These are phyloP conservation scores for Magnaporthiopsis rhizophila DNA, from an alignment of 2,329 filamentous ascomycete genomes.

Conservation along the genomic window DNA sequence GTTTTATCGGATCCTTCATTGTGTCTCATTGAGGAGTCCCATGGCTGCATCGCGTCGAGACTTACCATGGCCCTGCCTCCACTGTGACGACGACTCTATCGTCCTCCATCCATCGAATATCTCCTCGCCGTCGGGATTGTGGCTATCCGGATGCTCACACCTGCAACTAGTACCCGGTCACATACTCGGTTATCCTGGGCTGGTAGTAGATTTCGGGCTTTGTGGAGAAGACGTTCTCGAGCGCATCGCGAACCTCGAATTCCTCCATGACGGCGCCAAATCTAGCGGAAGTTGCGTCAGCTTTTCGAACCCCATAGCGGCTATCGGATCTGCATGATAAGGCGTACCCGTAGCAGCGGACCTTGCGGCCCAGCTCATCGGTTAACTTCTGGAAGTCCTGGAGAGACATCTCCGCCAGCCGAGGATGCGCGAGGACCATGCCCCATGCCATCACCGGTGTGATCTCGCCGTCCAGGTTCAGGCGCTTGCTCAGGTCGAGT, in stretches of 20 bases:
- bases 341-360: conserved; percentile 85
- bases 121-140: not conserved
- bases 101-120: not conserved
- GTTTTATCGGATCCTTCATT: not conserved
- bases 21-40: not conserved
- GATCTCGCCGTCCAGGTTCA: conserved; percentile 82
- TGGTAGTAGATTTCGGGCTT: conserved; percentile 32
- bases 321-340: not conserved
- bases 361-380: conserved; percentile 67
- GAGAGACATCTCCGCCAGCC: conserved; percentile 55
- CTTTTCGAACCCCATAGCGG: not conserved
- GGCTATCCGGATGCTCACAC: not conserved
- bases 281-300: conserved; percentile 24
- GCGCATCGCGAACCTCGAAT: conserved; percentile 67
- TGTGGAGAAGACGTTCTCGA: conserved; percentile 60
- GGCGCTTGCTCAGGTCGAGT: conserved; percentile 72
- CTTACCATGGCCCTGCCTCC: not conserved
- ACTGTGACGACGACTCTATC: not conserved
- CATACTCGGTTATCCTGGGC: conserved; percentile 1
- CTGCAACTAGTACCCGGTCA: not conserved
- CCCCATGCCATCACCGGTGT: conserved; percentile 95
- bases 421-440: conserved; percentile 65
- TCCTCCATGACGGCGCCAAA: conserved; percentile 59
- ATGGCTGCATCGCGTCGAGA: no score
- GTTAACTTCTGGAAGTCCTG: conserved; percentile 66